Evolutionary conservation across 331 rosid species (phyloP).

Genomic region (Rosa hybrid): DNA sequence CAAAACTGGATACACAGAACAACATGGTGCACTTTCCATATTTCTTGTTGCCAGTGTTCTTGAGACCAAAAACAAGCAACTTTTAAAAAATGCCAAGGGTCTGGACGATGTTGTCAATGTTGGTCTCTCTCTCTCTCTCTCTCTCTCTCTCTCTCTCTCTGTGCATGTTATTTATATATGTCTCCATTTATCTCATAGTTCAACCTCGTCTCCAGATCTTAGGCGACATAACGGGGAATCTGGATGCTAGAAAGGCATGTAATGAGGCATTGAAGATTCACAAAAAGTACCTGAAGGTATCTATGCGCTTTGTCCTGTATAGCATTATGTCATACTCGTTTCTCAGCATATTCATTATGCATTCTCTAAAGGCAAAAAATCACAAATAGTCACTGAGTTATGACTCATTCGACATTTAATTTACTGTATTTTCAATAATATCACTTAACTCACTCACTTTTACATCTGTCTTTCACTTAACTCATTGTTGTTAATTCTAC

Average conservation of each 20-base stretch:
- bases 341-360: not conserved
- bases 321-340: not conserved
- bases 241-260: constrained; percentile 90
- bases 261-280: constrained; percentile 81
- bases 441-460: too few relatives aligned
- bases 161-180: constrained; percentile 14
- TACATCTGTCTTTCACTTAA: too few relatives aligned
- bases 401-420: too few relatives aligned
- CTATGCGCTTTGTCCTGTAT: constrained; percentile 8
- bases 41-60: constrained; percentile 92
- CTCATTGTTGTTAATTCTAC: too few relatives aligned
- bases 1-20: constrained; percentile 57
- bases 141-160: not conserved
- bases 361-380: not conserved
- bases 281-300: constrained; percentile 81
- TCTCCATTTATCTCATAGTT: constrained; percentile 28
- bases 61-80: constrained; percentile 73
- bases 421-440: too few relatives aligned
- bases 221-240: constrained; percentile 66
- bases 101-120: constrained; percentile 91
- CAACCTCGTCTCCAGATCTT: constrained; percentile 58
- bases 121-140: constrained; percentile 23
- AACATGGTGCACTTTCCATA: constrained; percentile 57
- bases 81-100: constrained; percentile 84
- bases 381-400: too few relatives aligned